Evolutionary conservation across 805 yeast genomes (phyloP), one percentile per base, ranked within the genome.

Genomic region (Huiozyma sinensis): DNA sequence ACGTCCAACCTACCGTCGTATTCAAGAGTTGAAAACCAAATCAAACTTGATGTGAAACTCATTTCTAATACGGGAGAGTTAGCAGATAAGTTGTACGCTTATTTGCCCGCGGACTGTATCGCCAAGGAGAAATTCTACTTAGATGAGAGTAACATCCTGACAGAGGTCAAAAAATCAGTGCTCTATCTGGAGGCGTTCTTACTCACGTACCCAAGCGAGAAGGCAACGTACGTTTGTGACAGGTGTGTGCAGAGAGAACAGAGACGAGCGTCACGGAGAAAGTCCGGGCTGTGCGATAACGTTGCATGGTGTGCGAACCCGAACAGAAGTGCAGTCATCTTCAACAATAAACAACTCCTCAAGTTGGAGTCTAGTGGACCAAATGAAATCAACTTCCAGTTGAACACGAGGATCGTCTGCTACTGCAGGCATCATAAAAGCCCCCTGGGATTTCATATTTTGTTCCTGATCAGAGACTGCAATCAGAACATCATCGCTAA

Each of bases 361-460:
- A 86, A 95, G 11, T 75, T 90, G 6, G 97, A 90, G 64, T 90
- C 96, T 6, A n/a, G 8, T 24, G 38, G 31, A 11, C 8, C 10
- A 2, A 32, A 38, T 17, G 28, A 41, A 10, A 68, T 67, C 38
- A 56, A 54, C 33, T 55, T 76, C 12, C 77, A 72, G 41, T 60
- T 79, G 5, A 75, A 76, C 17, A 68, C 95, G 17, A 76, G 98
- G 64, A 77, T 92, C 34, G 90, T 90, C 7, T 90, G 98, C 63
- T 90, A 92, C 61, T 92, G 97, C 66, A 78, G 97, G 51, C 98
- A 92, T 64, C 98, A 92, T 64, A 77, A 79, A 51, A 95, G 89
- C 49, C 69, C 80, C n/a, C 74, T 74, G 36, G 97, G 97, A 1
- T 90, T 89, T 68, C 77, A 77, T 55, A 67, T 84, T 36, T 64